phyloP scores from a whole-genome alignment of 148 eudicot species.

The Salicornia ramosissima region DNA sequence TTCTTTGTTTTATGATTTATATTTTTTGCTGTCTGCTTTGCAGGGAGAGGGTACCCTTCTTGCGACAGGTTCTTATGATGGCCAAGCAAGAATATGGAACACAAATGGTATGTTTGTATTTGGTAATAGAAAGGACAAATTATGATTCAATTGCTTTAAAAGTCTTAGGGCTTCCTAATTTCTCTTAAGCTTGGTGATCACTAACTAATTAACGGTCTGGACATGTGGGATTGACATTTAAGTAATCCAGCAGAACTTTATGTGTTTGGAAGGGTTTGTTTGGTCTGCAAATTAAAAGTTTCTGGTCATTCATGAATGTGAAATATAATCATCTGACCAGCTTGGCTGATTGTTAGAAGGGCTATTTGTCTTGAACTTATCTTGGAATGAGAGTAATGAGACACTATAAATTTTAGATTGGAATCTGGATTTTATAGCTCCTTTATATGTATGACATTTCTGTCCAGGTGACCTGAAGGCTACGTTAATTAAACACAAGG shows the following conservation, averaged over 20 bases:
- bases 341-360: background rate
- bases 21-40: constrained; percentile 8
- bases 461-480: constrained; percentile 46
- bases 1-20: background rate
- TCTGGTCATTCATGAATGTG: background rate
- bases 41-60: constrained; percentile 72
- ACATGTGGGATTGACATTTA: background rate
- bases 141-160: constrained; percentile 2
- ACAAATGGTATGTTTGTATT: constrained; percentile 37
- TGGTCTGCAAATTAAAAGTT: background rate
- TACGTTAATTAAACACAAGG: constrained; percentile 53
- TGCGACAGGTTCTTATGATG: constrained; percentile 84
- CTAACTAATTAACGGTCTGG: background rate
- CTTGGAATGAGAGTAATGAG: too few species aligned
- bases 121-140: background rate
- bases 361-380: background rate
- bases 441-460: constrained; percentile 3
- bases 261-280: background rate
- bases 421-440: background rate
- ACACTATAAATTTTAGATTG: background rate
- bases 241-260: constrained; percentile 3
- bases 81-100: constrained; percentile 78
- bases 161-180: background rate
- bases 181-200: constrained; percentile 1
- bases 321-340: background rate